Evolutionary conservation across 495 filamentous ascomycete genomes (phyloP), one percentile per base, ranked within the genome.

Genomic region (Penicillium odoratum): DNA sequence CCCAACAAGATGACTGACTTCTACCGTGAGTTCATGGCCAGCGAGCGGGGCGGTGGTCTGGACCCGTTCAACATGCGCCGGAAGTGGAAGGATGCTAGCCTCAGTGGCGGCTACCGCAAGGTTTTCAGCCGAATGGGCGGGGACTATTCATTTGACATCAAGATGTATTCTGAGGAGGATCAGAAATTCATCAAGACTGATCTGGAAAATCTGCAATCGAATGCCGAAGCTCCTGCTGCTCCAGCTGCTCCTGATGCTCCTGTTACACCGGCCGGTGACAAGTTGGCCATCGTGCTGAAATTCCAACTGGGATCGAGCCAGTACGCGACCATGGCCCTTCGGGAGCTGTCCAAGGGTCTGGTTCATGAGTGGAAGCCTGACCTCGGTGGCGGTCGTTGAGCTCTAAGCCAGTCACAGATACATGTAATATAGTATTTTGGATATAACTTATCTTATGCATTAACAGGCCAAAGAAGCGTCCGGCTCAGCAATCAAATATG

Each of bases 311-410:
- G 86, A 25, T 83, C 85, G 2, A 93, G 91, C 69, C 90, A 93
- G 69, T 98, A 98, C 68, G 94, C 94, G 0, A 98, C 95, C 3
- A 88, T 98, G 81, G 94, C 91, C 8, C 77, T 98, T 59, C 80
- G 94, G 43, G 94, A 98, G 78, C 74, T 98, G 65, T 88, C 86
- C 78, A 88, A 85, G 67, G 88, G 87, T 2, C 84, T 81, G 36
- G 78, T 86, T 4, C 75, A 71, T 59, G 74, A 79, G 0, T 91
- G 83, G 66, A 83, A 88, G 69, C 83, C 88, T 6, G 89, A 91
- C 47, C 85, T 81, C 64, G 75, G 78, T 15, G 72, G 71, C 25
- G 76, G 78, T 7, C 62, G 77, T 31, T 82, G 68, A 70, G 38
- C 45, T 5, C 13, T 40, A 16, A 2, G 15, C 15, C 38, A 13